These are phyloP conservation scores for Fusarium sp. DNA, from an alignment of 2,329 filamentous ascomycete genomes.

Conservation along the genomic window DNA sequence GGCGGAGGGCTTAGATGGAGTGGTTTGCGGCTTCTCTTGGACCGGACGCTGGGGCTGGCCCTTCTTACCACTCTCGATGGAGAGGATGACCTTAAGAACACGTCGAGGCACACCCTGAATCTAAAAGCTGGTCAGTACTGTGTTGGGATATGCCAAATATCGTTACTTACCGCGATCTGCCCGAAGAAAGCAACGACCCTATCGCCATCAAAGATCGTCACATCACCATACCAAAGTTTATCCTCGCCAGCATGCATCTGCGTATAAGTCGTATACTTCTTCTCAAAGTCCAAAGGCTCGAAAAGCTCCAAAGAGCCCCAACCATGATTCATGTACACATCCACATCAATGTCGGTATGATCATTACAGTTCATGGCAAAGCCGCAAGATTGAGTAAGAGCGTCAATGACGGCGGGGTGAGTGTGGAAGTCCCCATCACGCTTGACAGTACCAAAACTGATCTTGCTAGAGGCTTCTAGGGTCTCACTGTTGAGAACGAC, in stretches of 20 bases:
- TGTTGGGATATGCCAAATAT: accelerated
- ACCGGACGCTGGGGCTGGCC: slow-evolving; percentile 15
- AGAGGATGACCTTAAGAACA: slow-evolving; percentile 38
- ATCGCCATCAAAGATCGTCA: slow-evolving; percentile 66
- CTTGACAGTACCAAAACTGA: slow-evolving; percentile 40
- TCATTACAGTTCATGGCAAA: slow-evolving; percentile 46
- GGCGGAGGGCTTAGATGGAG: neutral
- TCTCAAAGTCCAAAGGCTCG: slow-evolving; percentile 39
- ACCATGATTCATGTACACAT: slow-evolving; percentile 42
- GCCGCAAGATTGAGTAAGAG: slow-evolving; percentile 38
- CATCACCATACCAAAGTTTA: slow-evolving; percentile 57
- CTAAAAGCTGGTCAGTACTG: neutral
- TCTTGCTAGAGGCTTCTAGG: slow-evolving; percentile 24
- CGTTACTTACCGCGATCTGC: slow-evolving; percentile 48
- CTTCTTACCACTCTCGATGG: slow-evolving; percentile 36
- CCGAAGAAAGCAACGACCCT: slow-evolving; percentile 56
- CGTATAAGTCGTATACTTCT: slow-evolving; percentile 37
- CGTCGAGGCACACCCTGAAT: slow-evolving; percentile 40
- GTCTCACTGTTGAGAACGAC: slow-evolving; percentile 38
- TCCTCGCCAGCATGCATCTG: slow-evolving; percentile 36
- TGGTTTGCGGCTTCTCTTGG: neutral
- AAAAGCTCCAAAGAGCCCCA: slow-evolving; percentile 41
- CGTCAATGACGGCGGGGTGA: slow-evolving; percentile 41
- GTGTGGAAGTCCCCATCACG: slow-evolving; percentile 35
- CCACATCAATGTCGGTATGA: slow-evolving; percentile 32